Evolutionary conservation across 108 stramenopile genomes (phyloP), one percentile per base, ranked within the genome.

Genomic region (Nitzschia sp.): DNA sequence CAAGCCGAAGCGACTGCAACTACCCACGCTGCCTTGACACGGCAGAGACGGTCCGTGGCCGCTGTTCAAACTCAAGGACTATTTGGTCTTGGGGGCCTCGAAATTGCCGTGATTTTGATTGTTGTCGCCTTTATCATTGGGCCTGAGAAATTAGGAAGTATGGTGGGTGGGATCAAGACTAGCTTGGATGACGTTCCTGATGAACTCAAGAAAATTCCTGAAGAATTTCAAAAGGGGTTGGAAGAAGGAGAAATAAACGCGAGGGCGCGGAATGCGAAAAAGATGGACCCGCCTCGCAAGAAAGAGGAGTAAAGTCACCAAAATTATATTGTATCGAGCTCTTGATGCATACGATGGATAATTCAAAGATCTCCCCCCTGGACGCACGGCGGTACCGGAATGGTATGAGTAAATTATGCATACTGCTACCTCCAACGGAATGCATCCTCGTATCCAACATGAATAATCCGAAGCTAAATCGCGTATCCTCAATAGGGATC

Each of bases 121-220:
- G 96, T 91, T 3, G 96, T 91, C 25, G 95, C 95, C 55, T 94
- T 97, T 64, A 71, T 97, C 52, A 72, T 97, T 45, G 96, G 96
- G 54, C 96, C 96, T 46, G 86, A 94, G 56, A 95, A 95, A 78
- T 74, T 97, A 33, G 93, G 93, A 21, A 73, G 75, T 35, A 58
- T 89, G 46, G 85, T 87, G 2, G 90, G 88, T 16, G 78, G 80
- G 61, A 91, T 92, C 31, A 90, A 92, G 59, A 76, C 95, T 31
- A 90, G 91, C 44, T 93, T 93, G 79, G 96, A 97, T 68, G 90
- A 90, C 17, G 94, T 97, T 79, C 94, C 96, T 5, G 96, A 94
- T 29, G 96, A 97, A 75, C 71, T 97, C 46, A 97, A 97, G 75
- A 94, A 96, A 66, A 93, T 96, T 27, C 94, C 94, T 25, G 91